Percentiles rank a stretch among this genome's conserved stretches.
Evolutionary conservation across 805 yeast genomes (phyloP).

Genomic region (Blastobotrys chiropterorum): DNA sequence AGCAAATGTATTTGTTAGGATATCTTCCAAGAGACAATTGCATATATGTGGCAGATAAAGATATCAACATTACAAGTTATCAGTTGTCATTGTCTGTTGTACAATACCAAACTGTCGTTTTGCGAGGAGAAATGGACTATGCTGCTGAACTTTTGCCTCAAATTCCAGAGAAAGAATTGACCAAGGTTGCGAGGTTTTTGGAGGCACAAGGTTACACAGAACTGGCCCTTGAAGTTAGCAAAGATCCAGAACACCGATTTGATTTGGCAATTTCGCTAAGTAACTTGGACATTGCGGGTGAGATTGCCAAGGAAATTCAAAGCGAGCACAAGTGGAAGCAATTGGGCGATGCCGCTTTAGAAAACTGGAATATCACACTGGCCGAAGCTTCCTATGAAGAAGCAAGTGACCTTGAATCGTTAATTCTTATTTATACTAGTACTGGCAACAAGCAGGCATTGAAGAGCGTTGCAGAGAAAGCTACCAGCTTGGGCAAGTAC

Average conservation of each 20-base stretch:
- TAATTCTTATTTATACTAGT: constrained; percentile 76
- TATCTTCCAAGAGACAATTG: constrained; percentile 86
- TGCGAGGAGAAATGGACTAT: constrained; percentile 89
- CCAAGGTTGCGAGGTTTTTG: constrained; percentile 82
- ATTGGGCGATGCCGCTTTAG: constrained; percentile 80
- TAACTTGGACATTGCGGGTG: constrained; percentile 64
- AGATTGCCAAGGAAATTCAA: constrained; percentile 43
- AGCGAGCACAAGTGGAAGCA: constrained; percentile 79
- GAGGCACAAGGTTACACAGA: constrained; percentile 87
- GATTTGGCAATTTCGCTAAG: constrained; percentile 80
- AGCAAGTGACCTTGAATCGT: constrained; percentile 76
- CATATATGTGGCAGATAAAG: constrained; percentile 86
- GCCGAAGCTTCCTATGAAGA: constrained; percentile 75
- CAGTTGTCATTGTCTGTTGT: constrained; percentile 76
- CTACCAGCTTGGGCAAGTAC: constrained; percentile 70
- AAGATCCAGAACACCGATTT: constrained; percentile 85
- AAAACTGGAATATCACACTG: constrained; percentile 68
- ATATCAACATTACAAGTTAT: constrained; percentile 75
- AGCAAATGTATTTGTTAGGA: constrained; percentile 78
- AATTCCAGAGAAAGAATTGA: constrained; percentile 55
- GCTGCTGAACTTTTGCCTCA: constrained; percentile 57
- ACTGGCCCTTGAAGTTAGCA: constrained; percentile 76
- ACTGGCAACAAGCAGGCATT: constrained; percentile 63
- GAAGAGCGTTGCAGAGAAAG: constrained; percentile 54
- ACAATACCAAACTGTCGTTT: constrained; percentile 91